phyloP scores from a whole-genome alignment of 768 basidiomycete genomes.

The Collybia sordida region DNA sequence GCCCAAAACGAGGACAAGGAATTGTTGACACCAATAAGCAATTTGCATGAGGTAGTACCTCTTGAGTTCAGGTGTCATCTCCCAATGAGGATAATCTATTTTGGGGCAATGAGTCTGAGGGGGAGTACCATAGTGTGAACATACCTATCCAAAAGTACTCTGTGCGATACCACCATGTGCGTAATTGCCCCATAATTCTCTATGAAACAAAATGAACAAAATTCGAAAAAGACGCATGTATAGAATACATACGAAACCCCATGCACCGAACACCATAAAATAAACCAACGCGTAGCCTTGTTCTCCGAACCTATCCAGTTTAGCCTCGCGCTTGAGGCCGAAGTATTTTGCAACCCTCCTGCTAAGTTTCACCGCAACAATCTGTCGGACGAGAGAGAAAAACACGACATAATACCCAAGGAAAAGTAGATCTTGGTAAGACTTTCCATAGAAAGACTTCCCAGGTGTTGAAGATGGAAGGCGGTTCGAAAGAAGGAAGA shows the following conservation, averaged over 20 bases:
- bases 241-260: slow-evolving; percentile 70
- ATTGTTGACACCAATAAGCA: slow-evolving; percentile 94
- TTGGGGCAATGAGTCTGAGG: not conserved
- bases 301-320: slow-evolving; percentile 86
- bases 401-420: slow-evolving; percentile 82
- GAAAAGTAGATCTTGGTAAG: slow-evolving; percentile 75
- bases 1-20: slow-evolving; percentile 77
- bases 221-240: not conserved
- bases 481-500: slow-evolving; percentile 74
- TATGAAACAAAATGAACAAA: slow-evolving; percentile 25
- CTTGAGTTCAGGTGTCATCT: slow-evolving; percentile 84
- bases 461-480: slow-evolving; percentile 49
- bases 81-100: slow-evolving; percentile 85
- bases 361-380: slow-evolving; percentile 62
- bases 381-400: slow-evolving; percentile 86
- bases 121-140: slow-evolving; percentile 9
- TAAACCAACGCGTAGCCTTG: slow-evolving; percentile 88
- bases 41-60: slow-evolving; percentile 91
- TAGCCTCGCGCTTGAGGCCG: slow-evolving; percentile 64
- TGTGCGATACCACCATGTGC: slow-evolving; percentile 86
- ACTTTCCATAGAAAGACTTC: slow-evolving; percentile 69
- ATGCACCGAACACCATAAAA: slow-evolving; percentile 64
- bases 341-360: slow-evolving; percentile 67
- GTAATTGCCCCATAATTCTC: slow-evolving; percentile 81
- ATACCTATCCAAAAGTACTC: slow-evolving; percentile 82